Base-by-base conservation (phyloP, 2,329 filamentous ascomycete genomes). In the Epichloe gansuensis region DNA sequence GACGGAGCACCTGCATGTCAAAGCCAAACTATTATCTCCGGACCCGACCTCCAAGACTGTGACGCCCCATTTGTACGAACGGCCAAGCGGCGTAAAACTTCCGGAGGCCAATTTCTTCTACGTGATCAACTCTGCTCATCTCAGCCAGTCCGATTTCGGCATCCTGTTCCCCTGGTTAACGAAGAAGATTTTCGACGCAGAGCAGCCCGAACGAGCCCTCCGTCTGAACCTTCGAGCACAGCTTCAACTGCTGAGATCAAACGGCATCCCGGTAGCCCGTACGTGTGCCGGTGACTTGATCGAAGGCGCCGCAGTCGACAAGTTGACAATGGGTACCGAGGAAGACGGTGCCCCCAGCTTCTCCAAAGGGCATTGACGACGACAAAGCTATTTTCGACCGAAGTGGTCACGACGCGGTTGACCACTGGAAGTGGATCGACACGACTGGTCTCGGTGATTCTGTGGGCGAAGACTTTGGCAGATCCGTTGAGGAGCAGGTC, bases 121-220 rank as follows among this genome's bases (percentile, higher is more conserved):
- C 65, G 82, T 88, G 3, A 65, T 75, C 13, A 73, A 78, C 45
- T 86, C 83, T n/a, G 87, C 88, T 0, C 89, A 95, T 64, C 76
- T 94, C 28, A 88, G 79, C 54, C 89, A 94, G 67, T 86, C 82
- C 21, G 89, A 95, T 62, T 94, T 93, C 60, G 89, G 86, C 38
- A 71, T 93, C 25, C 69, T 95, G 23, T 94, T 94, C 62, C 88
- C 88, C 0, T 86, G 83, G 76, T 60, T 83, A 46, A 81, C 78
- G 8, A 77, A 74, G 60, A 75, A 73, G 58, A 73, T 83, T 8
- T 80, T 82, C 58, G 73, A 73, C 2, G 75, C 76, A 0, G 74
- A 77, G 46, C 72, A 79, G 50, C 81, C 81, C 0, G 80, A 82
- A 61, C 72, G 79, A 12, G 75, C 77, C 0, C 64, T 85, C 48